phyloP scores from a whole-genome alignment of 1,284 basidiomycete species.

The Trametes sp. region DNA sequence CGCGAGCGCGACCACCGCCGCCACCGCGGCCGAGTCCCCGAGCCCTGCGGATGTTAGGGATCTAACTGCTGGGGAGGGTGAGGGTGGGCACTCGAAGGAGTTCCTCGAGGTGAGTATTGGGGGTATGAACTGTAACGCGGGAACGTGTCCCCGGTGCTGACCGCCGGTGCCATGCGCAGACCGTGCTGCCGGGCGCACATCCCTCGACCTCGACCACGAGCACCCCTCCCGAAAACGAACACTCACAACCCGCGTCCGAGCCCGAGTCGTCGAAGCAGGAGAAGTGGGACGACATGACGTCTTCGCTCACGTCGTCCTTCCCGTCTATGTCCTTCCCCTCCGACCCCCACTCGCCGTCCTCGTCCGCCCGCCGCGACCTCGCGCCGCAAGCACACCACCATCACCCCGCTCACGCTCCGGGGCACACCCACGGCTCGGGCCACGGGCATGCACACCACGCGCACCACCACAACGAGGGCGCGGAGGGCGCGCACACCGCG shows the following conservation, averaged over 20 bases:
- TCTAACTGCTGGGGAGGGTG: constrained; percentile 52
- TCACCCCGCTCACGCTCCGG: constrained; percentile 33
- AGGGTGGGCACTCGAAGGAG: constrained; percentile 42
- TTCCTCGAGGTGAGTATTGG: constrained; percentile 37
- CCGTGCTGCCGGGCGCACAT: constrained; percentile 31
- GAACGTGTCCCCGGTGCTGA: constrained; percentile 5
- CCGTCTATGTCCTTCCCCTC: constrained; percentile 78
- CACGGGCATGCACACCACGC: constrained; percentile 38
- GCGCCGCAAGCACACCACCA: constrained; percentile 25
- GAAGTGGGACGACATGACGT: constrained; percentile 74
- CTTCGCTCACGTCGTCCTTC: constrained; percentile 71
- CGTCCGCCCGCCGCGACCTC: constrained; percentile 32
- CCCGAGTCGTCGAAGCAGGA: constrained; percentile 51
- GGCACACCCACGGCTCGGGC: constrained; percentile 19
- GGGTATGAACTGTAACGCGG: neutral
- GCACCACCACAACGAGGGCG: constrained; percentile 33
- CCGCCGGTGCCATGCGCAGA: constrained; percentile 21
- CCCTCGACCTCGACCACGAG: constrained; percentile 28
- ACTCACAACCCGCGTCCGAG: constrained; percentile 36
- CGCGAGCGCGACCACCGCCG: constrained; percentile 38
- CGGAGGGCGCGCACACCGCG: constrained; percentile 48
- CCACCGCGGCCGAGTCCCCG: constrained; percentile 29
- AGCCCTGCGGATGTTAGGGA: constrained; percentile 55
- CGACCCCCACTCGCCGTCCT: constrained; percentile 52
- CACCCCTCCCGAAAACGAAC: constrained; percentile 29